phyloP scores from a whole-genome alignment of 768 basidiomycete species.

The Tylopilus subfusipes region DNA sequence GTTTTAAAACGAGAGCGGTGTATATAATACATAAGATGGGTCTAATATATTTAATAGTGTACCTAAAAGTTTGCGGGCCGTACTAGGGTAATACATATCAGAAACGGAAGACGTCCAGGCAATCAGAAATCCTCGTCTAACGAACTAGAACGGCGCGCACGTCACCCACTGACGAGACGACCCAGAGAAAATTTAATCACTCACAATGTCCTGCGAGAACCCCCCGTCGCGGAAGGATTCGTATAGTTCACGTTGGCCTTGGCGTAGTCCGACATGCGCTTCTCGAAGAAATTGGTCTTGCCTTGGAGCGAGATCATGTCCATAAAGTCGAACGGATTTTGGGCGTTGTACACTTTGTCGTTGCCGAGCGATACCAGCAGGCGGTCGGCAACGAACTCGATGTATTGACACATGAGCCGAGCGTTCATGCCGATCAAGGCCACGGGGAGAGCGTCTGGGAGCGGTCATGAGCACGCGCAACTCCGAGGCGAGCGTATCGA shows the following conservation, averaged over 20 bases:
- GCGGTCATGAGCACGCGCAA: background rate
- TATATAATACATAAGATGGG: background rate
- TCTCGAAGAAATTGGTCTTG: conserved; percentile 96
- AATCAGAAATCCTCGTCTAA: conserved; percentile 20
- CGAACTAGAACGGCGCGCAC: background rate
- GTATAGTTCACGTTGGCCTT: conserved; percentile 52
- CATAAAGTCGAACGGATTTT: conserved; percentile 92
- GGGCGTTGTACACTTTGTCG: conserved; percentile 63
- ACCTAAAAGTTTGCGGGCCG: background rate
- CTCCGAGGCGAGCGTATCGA: background rate
- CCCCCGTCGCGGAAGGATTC: conserved; percentile 1
- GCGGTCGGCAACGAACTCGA: conserved; percentile 88
- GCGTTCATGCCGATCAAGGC: conserved; percentile 90
- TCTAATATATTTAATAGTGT: background rate
- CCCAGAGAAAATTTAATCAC: conserved; percentile 8
- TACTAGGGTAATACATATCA: background rate
- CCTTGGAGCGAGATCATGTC: conserved; percentile 92
- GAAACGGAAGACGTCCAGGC: background rate
- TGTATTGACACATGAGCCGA: conserved; percentile 80
- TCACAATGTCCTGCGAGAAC: conserved; percentile 33
- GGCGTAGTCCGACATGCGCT: conserved; percentile 79
- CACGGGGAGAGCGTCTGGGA: conserved; percentile 74
- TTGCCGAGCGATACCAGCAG: conserved; percentile 85
- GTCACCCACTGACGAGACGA: background rate
- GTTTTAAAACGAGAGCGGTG: background rate